Percentiles rank a stretch among this genome's conserved stretches.
phyloP scores from a whole-genome alignment of 176 grass and related monocot species.

The Alopecurus myosuroides region DNA sequence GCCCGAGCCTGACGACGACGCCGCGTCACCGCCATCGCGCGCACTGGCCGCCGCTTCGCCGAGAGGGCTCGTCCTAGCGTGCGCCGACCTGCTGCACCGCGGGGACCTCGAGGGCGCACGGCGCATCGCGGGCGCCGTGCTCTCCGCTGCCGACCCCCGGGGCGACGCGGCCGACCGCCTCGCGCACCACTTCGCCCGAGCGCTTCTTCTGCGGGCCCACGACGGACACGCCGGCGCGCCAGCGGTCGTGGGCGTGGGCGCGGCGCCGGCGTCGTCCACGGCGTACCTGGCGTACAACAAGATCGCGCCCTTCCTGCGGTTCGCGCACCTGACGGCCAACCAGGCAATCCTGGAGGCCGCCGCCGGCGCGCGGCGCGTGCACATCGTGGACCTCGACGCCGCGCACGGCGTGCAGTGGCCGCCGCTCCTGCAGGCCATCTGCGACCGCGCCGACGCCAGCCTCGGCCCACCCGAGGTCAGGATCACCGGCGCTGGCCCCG shows the following conservation, averaged over 20 bases:
- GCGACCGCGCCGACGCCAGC: constrained; percentile 29
- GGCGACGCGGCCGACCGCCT: constrained; percentile 78
- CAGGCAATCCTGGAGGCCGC: constrained; percentile 87
- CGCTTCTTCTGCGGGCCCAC: constrained; percentile 45
- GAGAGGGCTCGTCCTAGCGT: constrained; percentile 43
- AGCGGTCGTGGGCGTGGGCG: not conserved
- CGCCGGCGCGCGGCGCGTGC: constrained; percentile 36
- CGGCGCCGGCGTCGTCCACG: not conserved
- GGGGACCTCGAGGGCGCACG: constrained; percentile 53
- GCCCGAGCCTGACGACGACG: not conserved
- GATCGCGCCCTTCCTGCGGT: constrained; percentile 87
- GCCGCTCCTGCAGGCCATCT: constrained; percentile 83
- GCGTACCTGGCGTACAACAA: constrained; percentile 90
- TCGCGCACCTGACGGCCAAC: constrained; percentile 91
- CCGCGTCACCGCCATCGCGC: not conserved
- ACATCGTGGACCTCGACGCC: constrained; percentile 89
- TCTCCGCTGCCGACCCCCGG: constrained; percentile 32
- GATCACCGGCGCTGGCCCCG: constrained; percentile 70
- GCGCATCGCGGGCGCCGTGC: not conserved
- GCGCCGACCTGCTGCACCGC: constrained; percentile 54
- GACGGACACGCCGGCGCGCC: not conserved
- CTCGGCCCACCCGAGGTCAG: constrained; percentile 60
- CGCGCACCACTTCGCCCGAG: constrained; percentile 66
- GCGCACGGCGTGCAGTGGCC: constrained; percentile 90
- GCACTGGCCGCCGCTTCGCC: not conserved